phyloP scores from a whole-genome alignment of 2,329 filamentous ascomycete species.

The Aspergillus ibericus region DNA sequence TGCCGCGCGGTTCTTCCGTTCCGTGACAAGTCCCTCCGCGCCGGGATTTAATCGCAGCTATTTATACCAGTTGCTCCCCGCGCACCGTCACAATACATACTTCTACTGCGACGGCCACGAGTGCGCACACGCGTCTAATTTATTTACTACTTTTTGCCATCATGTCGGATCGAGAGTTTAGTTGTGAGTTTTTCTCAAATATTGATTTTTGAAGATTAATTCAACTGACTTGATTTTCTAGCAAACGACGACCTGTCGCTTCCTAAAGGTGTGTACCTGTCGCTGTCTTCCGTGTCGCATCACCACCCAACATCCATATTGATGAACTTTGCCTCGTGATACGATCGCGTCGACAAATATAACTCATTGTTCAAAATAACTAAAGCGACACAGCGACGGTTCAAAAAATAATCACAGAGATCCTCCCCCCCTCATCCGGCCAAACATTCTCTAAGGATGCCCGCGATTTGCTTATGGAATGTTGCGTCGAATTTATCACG shows the following conservation, averaged over 20 bases:
- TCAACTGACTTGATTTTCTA: conserved; percentile 30
- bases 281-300: neutral
- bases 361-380: neutral
- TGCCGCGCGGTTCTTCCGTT: conserved; percentile 24
- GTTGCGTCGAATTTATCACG: conserved; percentile 98
- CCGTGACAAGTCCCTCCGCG: conserved; percentile 17
- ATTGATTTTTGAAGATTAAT: conserved; percentile 10
- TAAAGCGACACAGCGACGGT: conserved; percentile 57
- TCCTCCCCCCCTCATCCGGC: conserved; percentile 73
- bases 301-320: neutral
- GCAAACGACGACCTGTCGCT: conserved; percentile 61
- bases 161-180: conserved; percentile 59
- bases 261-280: conserved; percentile 52
- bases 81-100: conserved; percentile 8
- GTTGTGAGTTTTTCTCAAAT: conserved; percentile 38
- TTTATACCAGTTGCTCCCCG: conserved; percentile 13
- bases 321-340: neutral
- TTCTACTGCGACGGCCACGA: neutral
- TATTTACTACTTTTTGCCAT: conserved; percentile 9
- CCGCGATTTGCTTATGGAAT: conserved; percentile 92
- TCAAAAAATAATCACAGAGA: conserved; percentile 88
- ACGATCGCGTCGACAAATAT: neutral
- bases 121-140: neutral
- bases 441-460: conserved; percentile 93
- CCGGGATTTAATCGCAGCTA: conserved; percentile 17